Percentiles rank a stretch among this genome's conserved stretches.
These are phyloP conservation scores for Sordaria brevicollis DNA, from an alignment of 495 filamentous ascomycete species.

Conservation along the genomic window DNA sequence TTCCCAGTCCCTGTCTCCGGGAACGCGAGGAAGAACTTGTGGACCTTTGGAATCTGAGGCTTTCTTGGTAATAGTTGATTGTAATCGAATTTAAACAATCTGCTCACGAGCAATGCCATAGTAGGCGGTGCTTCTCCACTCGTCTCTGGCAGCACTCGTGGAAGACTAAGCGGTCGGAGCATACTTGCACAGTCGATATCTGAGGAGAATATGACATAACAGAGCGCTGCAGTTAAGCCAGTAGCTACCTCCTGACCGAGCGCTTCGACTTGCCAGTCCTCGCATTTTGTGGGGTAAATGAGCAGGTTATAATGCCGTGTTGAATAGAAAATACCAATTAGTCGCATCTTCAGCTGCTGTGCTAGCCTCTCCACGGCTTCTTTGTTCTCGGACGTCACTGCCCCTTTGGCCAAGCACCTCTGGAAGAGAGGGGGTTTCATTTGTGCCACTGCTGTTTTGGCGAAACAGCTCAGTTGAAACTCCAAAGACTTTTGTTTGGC, in stretches of 20 bases:
- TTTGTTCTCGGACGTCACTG: conserved; percentile 8
- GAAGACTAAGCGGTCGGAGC: conserved; percentile 7
- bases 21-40: conserved; percentile 23
- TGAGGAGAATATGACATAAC: conserved; percentile 26
- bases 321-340: conserved; percentile 23
- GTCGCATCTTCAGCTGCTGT: conserved; percentile 17
- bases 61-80: conserved; percentile 12
- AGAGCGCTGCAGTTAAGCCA: conserved; percentile 15
- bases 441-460: conserved; percentile 12
- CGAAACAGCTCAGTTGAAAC: conserved; percentile 22
- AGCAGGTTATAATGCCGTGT: conserved; percentile 26
- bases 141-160: not conserved
- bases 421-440: not conserved
- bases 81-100: conserved; percentile 18
- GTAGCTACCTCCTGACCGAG: conserved; percentile 10
- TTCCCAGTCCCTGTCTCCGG: conserved; percentile 6
- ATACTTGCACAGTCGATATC: conserved; percentile 6
- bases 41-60: not conserved
- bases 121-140: not conserved
- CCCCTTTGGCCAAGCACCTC: conserved; percentile 6
- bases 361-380: conserved; percentile 16
- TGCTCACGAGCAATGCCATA: conserved; percentile 9
- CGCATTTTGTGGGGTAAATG: conserved; percentile 29
- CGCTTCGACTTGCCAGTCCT: conserved; percentile 23
- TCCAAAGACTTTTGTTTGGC: conserved; percentile 18